Evolutionary conservation across 805 yeast genomes (phyloP).

Genomic region (Spathaspora girioi): DNA sequence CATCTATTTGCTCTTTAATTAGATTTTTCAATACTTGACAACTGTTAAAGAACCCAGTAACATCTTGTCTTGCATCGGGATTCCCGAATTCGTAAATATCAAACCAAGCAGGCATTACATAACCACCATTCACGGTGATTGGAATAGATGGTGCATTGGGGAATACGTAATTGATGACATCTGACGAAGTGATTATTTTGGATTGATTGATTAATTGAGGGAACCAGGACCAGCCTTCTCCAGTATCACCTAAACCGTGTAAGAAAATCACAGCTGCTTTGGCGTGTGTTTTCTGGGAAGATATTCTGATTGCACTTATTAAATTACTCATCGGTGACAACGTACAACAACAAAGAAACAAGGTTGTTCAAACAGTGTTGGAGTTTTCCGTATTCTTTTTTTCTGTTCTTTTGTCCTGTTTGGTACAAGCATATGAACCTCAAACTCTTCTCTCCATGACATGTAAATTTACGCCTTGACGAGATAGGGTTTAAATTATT

Average conservation of each 20-base stretch:
- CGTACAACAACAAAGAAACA: no score
- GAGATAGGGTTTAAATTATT: no score
- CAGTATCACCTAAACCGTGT: constrained; percentile 93
- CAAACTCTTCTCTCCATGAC: no score
- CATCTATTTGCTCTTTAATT: constrained; percentile 51
- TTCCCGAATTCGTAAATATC: constrained; percentile 61
- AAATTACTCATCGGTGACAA: background rate
- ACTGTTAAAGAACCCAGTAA: constrained; percentile 49
- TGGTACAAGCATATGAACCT: no score
- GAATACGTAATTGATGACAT: constrained; percentile 62
- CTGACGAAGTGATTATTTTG: constrained; percentile 46
- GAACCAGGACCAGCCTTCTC: constrained; percentile 83
- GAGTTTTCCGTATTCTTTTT: no score
- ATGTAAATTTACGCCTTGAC: no score
- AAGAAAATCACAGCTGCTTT: constrained; percentile 63
- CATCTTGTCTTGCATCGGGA: constrained; percentile 45
- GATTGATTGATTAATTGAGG: constrained; percentile 55
- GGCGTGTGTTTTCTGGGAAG: constrained; percentile 28
- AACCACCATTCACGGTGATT: constrained; percentile 65
- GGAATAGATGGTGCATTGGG: constrained; percentile 85
- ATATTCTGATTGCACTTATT: constrained; percentile 8
- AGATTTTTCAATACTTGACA: constrained; percentile 42
- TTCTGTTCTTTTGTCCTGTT: no score
- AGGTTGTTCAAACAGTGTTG: background rate
- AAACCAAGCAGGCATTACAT: constrained; percentile 81